Percentiles rank a stretch among this genome's conserved stretches.
These are phyloP conservation scores for Neofusicoccum kwambonambiense DNA, from an alignment of 2,329 filamentous ascomycete genomes.

Conservation along the genomic window DNA sequence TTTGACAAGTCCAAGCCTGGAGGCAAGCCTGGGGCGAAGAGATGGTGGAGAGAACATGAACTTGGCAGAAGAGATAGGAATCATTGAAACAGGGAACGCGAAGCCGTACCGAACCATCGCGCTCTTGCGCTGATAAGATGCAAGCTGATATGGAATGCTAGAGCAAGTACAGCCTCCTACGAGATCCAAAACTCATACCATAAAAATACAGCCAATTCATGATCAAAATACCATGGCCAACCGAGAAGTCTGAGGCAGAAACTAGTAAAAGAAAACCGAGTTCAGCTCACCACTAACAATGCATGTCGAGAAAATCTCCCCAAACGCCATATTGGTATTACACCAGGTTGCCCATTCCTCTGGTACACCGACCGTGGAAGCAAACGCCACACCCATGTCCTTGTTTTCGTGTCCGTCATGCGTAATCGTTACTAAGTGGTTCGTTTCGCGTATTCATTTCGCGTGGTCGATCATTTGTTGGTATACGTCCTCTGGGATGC, in stretches of 20 bases:
- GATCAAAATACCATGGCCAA: background rate
- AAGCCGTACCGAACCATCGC: background rate
- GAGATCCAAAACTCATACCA: background rate
- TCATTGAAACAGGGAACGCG: background rate
- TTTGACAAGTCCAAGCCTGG: background rate
- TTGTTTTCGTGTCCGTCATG: background rate
- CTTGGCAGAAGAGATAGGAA: background rate
- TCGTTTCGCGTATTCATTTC: slow-evolving; percentile 49
- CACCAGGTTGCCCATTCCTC: background rate
- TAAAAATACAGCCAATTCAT: background rate
- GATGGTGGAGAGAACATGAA: too few relatives aligned
- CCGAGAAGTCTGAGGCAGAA: background rate
- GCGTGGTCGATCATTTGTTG: slow-evolving; percentile 87
- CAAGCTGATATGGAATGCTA: background rate
- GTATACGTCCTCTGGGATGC: slow-evolving; percentile 88
- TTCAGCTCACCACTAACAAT: background rate
- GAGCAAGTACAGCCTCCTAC: background rate
- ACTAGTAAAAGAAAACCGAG: background rate
- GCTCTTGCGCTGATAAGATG: background rate
- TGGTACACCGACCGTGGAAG: background rate
- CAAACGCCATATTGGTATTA: background rate
- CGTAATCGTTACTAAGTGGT: background rate
- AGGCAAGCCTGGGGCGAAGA: too few relatives aligned
- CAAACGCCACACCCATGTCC: background rate
- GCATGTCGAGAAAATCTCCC: background rate